Percentiles rank a stretch among this genome's conserved stretches.
Evolutionary conservation across 768 basidiomycete species (phyloP).

Genomic region (Daedalea quercina): DNA sequence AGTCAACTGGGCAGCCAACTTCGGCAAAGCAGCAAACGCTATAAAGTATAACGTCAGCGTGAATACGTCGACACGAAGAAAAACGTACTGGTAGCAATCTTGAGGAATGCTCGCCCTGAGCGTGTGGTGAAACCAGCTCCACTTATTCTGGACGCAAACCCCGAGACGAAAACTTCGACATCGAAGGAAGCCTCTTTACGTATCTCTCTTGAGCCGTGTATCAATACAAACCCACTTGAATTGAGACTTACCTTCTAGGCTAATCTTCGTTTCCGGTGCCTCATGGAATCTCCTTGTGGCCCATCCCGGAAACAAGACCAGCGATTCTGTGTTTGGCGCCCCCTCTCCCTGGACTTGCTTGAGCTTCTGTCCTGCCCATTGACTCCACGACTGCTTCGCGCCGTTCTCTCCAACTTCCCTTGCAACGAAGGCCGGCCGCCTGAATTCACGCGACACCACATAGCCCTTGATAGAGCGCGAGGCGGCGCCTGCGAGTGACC

Average conservation of each 20-base stretch:
- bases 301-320: constrained; percentile 78
- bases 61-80: background rate
- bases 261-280: constrained; percentile 16
- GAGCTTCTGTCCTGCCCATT: constrained; percentile 55
- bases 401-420: constrained; percentile 2
- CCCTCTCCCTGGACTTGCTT: constrained; percentile 16
- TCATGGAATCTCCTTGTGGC: constrained; percentile 44
- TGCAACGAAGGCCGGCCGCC: constrained; percentile 15
- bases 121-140: constrained; percentile 58
- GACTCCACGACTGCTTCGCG: constrained; percentile 43
- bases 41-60: background rate
- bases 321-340: constrained; percentile 30
- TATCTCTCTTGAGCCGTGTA: constrained; percentile 18
- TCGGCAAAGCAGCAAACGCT: constrained; percentile 76
- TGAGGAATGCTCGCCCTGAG: constrained; percentile 70
- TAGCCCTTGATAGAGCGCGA: constrained; percentile 43
- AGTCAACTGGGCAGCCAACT: constrained; percentile 22
- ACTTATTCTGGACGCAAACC: constrained; percentile 60
- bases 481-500: constrained; percentile 24
- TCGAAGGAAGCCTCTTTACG: constrained; percentile 48
- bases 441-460: constrained; percentile 37
- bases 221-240: background rate
- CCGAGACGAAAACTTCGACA: constrained; percentile 69
- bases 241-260: constrained; percentile 8
- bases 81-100: constrained; percentile 44